phyloP scores from a whole-genome alignment of 768 basidiomycete species.

The Holtermannia corniformis region DNA sequence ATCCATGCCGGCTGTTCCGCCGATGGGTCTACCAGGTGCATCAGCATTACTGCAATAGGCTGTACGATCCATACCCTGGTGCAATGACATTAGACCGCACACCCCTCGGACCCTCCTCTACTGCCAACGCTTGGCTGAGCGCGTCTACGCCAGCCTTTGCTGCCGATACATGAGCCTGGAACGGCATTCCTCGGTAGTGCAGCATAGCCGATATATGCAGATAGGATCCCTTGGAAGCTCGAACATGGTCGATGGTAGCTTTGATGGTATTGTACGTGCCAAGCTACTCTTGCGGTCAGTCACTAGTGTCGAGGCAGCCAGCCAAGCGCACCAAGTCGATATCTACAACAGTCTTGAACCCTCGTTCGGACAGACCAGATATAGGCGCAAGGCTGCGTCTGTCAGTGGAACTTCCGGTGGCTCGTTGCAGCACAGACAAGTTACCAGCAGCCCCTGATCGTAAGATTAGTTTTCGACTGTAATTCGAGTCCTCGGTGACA shows the following conservation, averaged over 20 bases:
- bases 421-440: constrained; percentile 46
- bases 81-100: constrained; percentile 60
- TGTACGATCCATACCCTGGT: constrained; percentile 43
- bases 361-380: constrained; percentile 72
- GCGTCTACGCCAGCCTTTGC: constrained; percentile 94
- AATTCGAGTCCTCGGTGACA: constrained; percentile 2
- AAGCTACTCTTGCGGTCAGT: constrained; percentile 46
- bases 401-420: neutral
- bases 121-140: constrained; percentile 69
- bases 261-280: constrained; percentile 94
- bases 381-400: constrained; percentile 59
- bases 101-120: constrained; percentile 92
- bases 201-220: constrained; percentile 82
- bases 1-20: constrained; percentile 56
- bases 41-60: neutral
- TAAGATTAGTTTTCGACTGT: neutral
- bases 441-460: constrained; percentile 82
- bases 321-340: constrained; percentile 66
- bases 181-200: constrained; percentile 60
- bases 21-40: constrained; percentile 58
- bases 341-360: constrained; percentile 82
- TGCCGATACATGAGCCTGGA: constrained; percentile 86
- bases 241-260: constrained; percentile 68
- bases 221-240: constrained; percentile 66
- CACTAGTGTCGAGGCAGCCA: neutral